Conservation (phyloP, 495 filamentous ascomycete genomes). For the Penicillium egyptiacum region DNA sequence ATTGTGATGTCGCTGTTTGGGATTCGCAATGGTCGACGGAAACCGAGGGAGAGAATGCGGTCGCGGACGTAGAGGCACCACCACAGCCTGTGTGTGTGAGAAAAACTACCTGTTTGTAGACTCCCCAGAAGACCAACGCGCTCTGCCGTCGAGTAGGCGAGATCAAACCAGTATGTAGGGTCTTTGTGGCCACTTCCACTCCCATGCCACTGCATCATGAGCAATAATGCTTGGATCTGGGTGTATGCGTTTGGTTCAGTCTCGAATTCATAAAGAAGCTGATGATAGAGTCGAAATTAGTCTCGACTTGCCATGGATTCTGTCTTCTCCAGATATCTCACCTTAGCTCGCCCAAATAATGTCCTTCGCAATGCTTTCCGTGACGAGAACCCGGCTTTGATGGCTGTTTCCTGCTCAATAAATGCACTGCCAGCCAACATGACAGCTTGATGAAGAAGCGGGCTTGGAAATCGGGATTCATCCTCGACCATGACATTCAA, state of each 20-base stretch:
- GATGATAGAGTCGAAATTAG: neutral
- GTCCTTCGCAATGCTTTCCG: constrained; percentile 7
- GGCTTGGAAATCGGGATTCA: constrained; percentile 5
- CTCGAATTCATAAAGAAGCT: constrained; percentile 12
- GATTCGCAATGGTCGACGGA: constrained; percentile 7
- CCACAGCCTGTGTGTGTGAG: constrained; percentile 13
- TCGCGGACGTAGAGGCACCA: constrained; percentile 15
- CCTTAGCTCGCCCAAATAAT: constrained; percentile 6
- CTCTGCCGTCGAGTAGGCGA: constrained; percentile 14
- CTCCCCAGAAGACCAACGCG: constrained; percentile 1
- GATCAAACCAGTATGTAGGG: constrained; percentile 13
- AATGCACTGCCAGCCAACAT: constrained; percentile 13
- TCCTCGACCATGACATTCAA: constrained; percentile 7
- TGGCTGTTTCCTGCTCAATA: constrained; percentile 2
- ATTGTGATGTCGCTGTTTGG: constrained; percentile 10
- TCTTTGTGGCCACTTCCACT: constrained; percentile 4
- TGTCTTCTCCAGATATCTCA: neutral
- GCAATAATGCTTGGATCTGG: constrained; percentile 12
- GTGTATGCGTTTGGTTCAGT: constrained; percentile 8
- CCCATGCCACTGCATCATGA: constrained; percentile 15
- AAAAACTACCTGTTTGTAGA: constrained; percentile 10
- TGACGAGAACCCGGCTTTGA: constrained; percentile 1
- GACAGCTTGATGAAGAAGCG: constrained; percentile 8
- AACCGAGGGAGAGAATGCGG: constrained; percentile 12
- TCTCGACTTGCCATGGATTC: neutral